Evolutionary conservation across 495 filamentous ascomycete genomes (phyloP), one percentile per base, ranked within the genome.

Genomic region (Hypoxylon crocopeplum): DNA sequence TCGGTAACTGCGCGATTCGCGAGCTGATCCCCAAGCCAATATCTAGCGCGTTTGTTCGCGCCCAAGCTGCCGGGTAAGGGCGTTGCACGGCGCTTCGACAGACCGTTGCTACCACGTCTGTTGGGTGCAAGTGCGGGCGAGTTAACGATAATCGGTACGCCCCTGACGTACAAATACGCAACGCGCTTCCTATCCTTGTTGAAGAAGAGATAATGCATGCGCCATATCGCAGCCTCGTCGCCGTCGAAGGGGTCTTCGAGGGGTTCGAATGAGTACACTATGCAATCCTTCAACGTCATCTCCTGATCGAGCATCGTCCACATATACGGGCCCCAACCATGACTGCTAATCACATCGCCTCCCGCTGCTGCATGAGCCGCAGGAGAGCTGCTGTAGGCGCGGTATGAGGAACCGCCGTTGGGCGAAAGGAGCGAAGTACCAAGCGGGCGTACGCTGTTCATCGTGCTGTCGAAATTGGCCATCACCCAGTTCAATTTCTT

Each of bases 131-230:
- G 37, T 59, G 74, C 54, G 86, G 77, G 68, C 82, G 86, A 88
- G 67, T 93, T 84, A 37, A 93, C 88, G 52, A 96, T 81, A 7
- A 89, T 85, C 6, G 90, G 92, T 29, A 97, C 80, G 7, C 90
- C 92, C 44, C 92, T 85, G 25, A 97, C 79, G 67, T 97, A 94
- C 25, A 98, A 74, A 70, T 98, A 98, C 64, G 90, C 93, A 16
- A 98, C 93, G n/a, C 94, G 84, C 77, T 98, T 98, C 64, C 84
- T 82, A 16, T 84, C 76, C 61, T 93, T 96, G 78, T 94, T 96
- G 82, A 97, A 98, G 74, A 98, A 96, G 79, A 98, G 96, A 72
- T 95, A 96, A 70, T 97, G 90, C 51, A 91, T 77, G 58, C 90
- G 93, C 95, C 95, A 98, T 33, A 98, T 90, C 3, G 93, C 88